A percentile compares a stretch with the other conserved stretches of the same genome.
These are phyloP conservation scores for Heimioporus sp. DNA, from an alignment of 768 basidiomycete species.

Conservation along the genomic window DNA sequence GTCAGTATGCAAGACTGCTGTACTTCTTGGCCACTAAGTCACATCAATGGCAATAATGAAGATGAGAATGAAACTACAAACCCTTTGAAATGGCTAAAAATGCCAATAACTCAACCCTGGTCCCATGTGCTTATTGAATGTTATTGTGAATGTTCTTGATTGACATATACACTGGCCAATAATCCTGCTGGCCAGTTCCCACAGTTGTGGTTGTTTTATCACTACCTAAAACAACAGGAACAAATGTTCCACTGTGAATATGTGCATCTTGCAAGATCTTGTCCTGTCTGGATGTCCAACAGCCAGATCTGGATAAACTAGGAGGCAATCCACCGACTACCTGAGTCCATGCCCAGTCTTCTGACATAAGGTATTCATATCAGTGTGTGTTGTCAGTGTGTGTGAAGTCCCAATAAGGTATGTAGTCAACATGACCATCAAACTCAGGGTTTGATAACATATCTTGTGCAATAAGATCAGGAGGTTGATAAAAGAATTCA, in stretches of 20 bases:
- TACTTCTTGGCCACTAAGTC: slow-evolving; percentile 6
- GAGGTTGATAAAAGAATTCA: slow-evolving; percentile 26
- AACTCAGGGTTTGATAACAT: slow-evolving; percentile 25
- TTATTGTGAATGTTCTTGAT: slow-evolving; percentile 17
- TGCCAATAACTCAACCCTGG: slow-evolving; percentile 8
- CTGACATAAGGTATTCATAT: slow-evolving; percentile 1
- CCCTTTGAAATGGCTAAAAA: slow-evolving; percentile 33
- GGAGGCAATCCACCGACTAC: background rate
- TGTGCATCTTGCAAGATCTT: slow-evolving; percentile 14
- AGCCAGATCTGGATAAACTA: no score
- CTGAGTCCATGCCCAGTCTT: slow-evolving; percentile 7
- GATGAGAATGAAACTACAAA: slow-evolving; percentile 1
- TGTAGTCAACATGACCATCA: slow-evolving; percentile 16
- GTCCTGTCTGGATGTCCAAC: slow-evolving; percentile 17
- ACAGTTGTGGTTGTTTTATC: slow-evolving; percentile 19
- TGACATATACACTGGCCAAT: slow-evolving; percentile 16
- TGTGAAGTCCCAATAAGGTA: slow-evolving; percentile 11
- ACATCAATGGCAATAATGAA: background rate
- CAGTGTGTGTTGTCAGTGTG: background rate
- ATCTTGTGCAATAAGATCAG: slow-evolving; percentile 10
- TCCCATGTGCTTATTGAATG: slow-evolving; percentile 3
- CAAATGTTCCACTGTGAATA: slow-evolving; percentile 15
- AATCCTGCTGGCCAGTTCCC: slow-evolving; percentile 13
- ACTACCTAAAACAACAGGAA: slow-evolving; percentile 14
- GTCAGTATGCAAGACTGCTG: slow-evolving; percentile 11